Base-by-base conservation (phyloP, 495 filamentous ascomycete genomes). In the Halenospora varia region DNA sequence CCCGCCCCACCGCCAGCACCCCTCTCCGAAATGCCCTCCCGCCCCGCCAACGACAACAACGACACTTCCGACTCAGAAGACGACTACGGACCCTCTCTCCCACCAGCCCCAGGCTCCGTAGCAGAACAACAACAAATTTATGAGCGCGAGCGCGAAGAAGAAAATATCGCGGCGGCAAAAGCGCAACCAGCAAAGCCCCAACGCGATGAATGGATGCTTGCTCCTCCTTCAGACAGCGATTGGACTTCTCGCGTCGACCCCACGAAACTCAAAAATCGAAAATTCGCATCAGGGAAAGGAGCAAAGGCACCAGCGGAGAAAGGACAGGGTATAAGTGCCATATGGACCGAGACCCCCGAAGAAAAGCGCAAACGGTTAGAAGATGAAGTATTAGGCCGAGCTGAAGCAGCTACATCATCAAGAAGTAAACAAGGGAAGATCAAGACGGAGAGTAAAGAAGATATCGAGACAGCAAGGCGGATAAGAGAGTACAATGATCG, bases 121-220 rank as follows among this genome's bases (percentile, higher is more conserved):
- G 61, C 68, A 19, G 63, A 61, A 51, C 40, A 47, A 3, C 25
- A 42, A 15, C 22, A 60, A 23, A 29, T 51, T 18, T 35, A 25
- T 1, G 44, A 50, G 15, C 48, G 51, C 54, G 42, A 48, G 10
- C 19, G 53, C 29, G 52, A 57, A 18, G 29, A 29, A 15, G 23
- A 39, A 46, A 17, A 9, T 13, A 24, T 41, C 18, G 17, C 68
- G 10, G 69, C 66, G 19, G 61, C 66, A 45, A 57, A 66, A 25
- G 45, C 64, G 13, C 68, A 71, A 3, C 65, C 73, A 4, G 72
- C 76, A 53, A 78, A 77, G 60, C 70, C 69, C 17, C 77, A 80
- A 57, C 83, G 94, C 53, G 94, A 96, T 73, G 85, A 90, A 64
- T 98, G 94, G 94, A 98, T 98, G 94, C 77, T 93, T 25, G 82